Percentiles rank a stretch among this genome's conserved stretches.
Conservation (phyloP, 2,329 filamentous ascomycete species). For the Aureobasidium lini region DNA sequence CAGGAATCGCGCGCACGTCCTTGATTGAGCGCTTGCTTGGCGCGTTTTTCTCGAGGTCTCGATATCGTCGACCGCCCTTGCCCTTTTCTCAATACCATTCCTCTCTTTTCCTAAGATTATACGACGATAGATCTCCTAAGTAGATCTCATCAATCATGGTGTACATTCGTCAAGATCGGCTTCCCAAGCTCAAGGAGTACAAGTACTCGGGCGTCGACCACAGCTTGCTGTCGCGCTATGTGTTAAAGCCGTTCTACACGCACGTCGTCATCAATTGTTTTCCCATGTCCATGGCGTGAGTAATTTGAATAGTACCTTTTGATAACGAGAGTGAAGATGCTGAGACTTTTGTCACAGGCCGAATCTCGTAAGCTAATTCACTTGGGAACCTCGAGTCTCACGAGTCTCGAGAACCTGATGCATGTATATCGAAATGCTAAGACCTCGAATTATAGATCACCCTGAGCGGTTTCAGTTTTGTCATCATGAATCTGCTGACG, state of each 20-base stretch:
- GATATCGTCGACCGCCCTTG: neutral
- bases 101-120: neutral
- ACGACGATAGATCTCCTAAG: neutral
- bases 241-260: conserved; percentile 96
- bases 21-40: neutral
- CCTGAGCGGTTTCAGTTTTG: conserved; percentile 80
- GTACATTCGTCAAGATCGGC: conserved; percentile 87
- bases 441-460: conserved; percentile 56
- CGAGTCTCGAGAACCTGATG: neutral
- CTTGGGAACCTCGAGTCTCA: neutral
- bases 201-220: conserved; percentile 85
- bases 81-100: neutral
- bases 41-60: conserved; percentile 2
- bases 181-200: conserved; percentile 85
- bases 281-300: conserved; percentile 85
- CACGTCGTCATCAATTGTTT: conserved; percentile 91
- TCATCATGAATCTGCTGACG: conserved; percentile 82
- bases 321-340: neutral
- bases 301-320: neutral
- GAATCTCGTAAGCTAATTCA: conserved; percentile 14
- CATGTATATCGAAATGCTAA: conserved; percentile 9
- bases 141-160: conserved; percentile 55
- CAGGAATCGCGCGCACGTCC: conserved; percentile 4
- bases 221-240: conserved; percentile 81
- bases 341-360: conserved; percentile 8